Base-by-base conservation (phyloP, 208 protist genomes). In the Porcisia hertigi region DNA sequence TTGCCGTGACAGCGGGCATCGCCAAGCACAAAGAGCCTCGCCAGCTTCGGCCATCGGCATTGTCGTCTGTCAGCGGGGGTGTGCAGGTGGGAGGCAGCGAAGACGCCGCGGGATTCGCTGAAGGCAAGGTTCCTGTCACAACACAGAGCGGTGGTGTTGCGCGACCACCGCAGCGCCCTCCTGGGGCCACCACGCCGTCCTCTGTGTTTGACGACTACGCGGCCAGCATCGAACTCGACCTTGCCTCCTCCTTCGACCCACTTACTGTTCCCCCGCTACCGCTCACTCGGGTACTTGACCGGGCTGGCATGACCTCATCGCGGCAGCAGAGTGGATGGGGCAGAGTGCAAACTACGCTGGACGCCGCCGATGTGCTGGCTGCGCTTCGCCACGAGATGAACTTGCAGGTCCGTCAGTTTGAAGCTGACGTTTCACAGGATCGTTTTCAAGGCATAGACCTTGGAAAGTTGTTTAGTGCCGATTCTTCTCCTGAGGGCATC, bases 191-290 rank as follows among this genome's bases (percentile, higher is more conserved):
- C 34, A 39, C 41, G 34, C 0, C 53, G 18, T 62, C 41, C 0
- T 3, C 39, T 30, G 55, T 52, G 2, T 71, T 77, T 14, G 66
- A 78, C 1, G 34, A 20, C 58, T 0, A 54, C 18, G 58, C 45
- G 3, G 41, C 30, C 3, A 14, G 58, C n/a, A 36, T 58, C 23
- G 54, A 66, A 25, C 4, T 78, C 7, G 74, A 78, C 36, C 25
- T 78, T 3, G 74, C 58, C 11, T 69, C 74, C 30, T 57, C 52
- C 45, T 78, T 78, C 34, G 74, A 78, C 66, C 74, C 67, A 3
- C 57, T 78, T 4, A 66, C 74, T 8, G 74, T 78, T 23, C 74
- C 74, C 6, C 74, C 74, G 74, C 58, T 78, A 57, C 74, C 74
- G 39, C 74, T 67, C 23, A 73, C 74, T 20, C 65, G 65, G 6